These are phyloP conservation scores for Mollisiaceae sp. DNA, from an alignment of 2,329 filamentous ascomycete species.

Conservation along the genomic window DNA sequence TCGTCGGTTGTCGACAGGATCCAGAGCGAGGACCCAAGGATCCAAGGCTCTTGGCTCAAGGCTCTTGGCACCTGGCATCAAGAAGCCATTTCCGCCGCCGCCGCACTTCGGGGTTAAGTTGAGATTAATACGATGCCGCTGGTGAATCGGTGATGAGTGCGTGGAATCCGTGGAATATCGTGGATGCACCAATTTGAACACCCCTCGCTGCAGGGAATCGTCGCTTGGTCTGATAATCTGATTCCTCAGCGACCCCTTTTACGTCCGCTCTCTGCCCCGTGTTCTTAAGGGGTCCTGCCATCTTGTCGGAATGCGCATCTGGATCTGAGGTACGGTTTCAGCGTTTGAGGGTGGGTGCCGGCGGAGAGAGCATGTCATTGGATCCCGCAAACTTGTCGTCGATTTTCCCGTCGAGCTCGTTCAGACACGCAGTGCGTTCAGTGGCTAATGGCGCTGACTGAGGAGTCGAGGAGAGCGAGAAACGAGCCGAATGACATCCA, in stretches of 20 bases:
- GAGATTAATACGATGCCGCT: too few species aligned
- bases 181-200: too few species aligned
- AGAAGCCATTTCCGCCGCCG: not conserved
- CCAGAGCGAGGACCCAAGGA: not conserved
- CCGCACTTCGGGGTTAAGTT: not conserved
- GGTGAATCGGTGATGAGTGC: too few species aligned
- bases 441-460: not conserved
- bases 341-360: not conserved
- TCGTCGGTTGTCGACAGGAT: not conserved
- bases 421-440: not conserved
- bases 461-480: not conserved
- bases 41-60: slow-evolving; percentile 4
- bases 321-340: not conserved
- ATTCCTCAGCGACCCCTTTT: too few species aligned
- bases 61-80: not conserved
- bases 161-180: too few species aligned
- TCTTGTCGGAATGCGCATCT: not conserved
- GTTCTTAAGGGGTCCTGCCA: too few species aligned
- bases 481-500: not conserved
- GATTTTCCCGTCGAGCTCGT: not conserved
- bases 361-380: not conserved
- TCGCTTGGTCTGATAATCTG: too few species aligned
- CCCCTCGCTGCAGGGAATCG: too few species aligned
- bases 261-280: too few species aligned
- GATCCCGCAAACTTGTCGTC: not conserved